These are phyloP conservation scores for Colletotrichum simmondsii DNA, from an alignment of 2,329 filamentous ascomycete genomes.

Conservation along the genomic window DNA sequence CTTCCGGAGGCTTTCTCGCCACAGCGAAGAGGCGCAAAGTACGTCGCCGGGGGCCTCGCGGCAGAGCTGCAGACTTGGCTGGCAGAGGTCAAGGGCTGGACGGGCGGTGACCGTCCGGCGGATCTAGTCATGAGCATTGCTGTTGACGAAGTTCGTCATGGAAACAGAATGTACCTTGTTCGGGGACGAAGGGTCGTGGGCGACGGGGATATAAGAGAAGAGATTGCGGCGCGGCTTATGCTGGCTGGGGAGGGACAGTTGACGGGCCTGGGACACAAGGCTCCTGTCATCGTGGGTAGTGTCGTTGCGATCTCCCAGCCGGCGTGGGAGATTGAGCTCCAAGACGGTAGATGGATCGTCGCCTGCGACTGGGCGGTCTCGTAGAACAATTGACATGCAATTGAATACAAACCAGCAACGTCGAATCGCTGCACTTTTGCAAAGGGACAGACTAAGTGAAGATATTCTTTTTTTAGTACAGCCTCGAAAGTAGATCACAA, in stretches of 20 bases:
- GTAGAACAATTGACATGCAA: not conserved
- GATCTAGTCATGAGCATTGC: slow-evolving; percentile 38
- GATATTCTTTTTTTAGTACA: not conserved
- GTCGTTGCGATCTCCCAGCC: slow-evolving; percentile 48
- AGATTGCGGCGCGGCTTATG: slow-evolving; percentile 40
- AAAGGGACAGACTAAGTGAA: not conserved
- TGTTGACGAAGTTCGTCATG: slow-evolving; percentile 44
- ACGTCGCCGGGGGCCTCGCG: slow-evolving; percentile 50
- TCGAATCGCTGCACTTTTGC: not conserved
- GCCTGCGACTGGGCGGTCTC: slow-evolving; percentile 48
- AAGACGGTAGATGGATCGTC: slow-evolving; percentile 47
- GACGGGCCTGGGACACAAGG: slow-evolving; percentile 47
- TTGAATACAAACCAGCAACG: not conserved
- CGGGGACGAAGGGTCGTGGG: slow-evolving; percentile 35
- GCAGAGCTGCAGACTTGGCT: slow-evolving; percentile 53
- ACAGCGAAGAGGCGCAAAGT: slow-evolving; percentile 46
- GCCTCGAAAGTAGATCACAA: not conserved
- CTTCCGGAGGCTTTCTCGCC: slow-evolving; percentile 47
- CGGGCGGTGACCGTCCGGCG: slow-evolving; percentile 31
- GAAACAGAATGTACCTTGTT: slow-evolving; percentile 49
- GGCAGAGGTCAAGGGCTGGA: slow-evolving; percentile 51
- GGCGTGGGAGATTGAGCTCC: slow-evolving; percentile 50
- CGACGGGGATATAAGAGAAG: not conserved
- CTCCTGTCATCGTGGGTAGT: slow-evolving; percentile 42
- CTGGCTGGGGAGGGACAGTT: slow-evolving; percentile 51